phyloP scores from a whole-genome alignment of 2,329 filamentous ascomycete species.

The Nemania sp. region DNA sequence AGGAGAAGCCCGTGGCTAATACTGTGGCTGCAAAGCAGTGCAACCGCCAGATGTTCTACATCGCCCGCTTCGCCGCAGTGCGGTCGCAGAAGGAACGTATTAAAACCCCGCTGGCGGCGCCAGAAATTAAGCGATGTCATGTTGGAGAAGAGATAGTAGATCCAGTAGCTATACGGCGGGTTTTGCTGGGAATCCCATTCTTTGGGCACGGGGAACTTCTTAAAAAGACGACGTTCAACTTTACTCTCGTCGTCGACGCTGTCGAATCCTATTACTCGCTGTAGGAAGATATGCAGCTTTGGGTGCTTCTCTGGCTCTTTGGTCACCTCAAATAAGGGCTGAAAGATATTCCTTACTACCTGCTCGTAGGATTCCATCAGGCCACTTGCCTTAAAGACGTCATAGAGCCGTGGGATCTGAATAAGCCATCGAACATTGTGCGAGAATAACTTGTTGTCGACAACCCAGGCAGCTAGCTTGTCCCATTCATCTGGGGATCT shows the following conservation, averaged over 20 bases:
- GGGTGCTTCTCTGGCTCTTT: conserved; percentile 83
- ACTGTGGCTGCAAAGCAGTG: conserved; percentile 90
- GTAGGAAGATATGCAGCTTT: conserved; percentile 92
- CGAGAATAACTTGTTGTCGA: conserved; percentile 97
- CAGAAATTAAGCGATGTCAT: conserved; percentile 90
- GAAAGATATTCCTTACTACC: conserved; percentile 87
- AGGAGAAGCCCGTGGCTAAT: conserved; percentile 94
- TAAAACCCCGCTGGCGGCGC: conserved; percentile 90
- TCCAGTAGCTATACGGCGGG: conserved; percentile 98
- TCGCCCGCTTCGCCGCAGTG: conserved; percentile 98
- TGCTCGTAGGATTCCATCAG: conserved; percentile 90
- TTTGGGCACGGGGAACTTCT: conserved; percentile 89
- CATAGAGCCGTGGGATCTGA: conserved; percentile 90
- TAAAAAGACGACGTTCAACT: conserved; percentile 88
- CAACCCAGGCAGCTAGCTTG: conserved; percentile 94
- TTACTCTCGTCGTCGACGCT: conserved; percentile 99
- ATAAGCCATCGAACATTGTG: conserved; percentile 98
- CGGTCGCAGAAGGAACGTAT: conserved; percentile 88
- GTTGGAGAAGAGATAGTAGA: conserved; percentile 96
- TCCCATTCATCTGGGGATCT: conserved; percentile 94
- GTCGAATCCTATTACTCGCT: conserved; percentile 95
- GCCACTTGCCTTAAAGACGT: conserved; percentile 89
- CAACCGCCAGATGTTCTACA: conserved; percentile 91
- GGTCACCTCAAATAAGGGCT: conserved; percentile 93
- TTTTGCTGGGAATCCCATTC: conserved; percentile 93